Evolutionary conservation across 129 eudicot species (phyloP).

Genomic region (Flaveria bidentis): DNA sequence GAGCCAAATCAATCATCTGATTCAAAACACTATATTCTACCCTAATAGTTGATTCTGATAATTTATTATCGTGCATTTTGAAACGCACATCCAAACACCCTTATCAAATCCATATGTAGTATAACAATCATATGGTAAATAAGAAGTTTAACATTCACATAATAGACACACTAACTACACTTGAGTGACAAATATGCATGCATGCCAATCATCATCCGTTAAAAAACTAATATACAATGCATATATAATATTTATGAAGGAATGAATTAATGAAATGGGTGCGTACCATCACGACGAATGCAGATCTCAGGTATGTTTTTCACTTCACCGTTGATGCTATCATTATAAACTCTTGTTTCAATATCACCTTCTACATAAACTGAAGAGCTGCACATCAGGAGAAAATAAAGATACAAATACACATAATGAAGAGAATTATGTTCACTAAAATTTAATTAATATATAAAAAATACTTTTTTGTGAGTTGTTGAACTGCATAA

Average conservation of each 20-base stretch:
- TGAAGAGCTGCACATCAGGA: slow-evolving; percentile 70
- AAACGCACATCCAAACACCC: slow-evolving; percentile 4
- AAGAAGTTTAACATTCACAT: not conserved
- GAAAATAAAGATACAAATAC: slow-evolving; percentile 21
- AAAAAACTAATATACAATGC: not conserved
- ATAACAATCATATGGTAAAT: not conserved
- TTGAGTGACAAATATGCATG: not conserved
- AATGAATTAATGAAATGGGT: not conserved
- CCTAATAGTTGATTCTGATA: not conserved
- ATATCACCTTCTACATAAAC: slow-evolving; percentile 97
- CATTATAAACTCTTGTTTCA: slow-evolving; percentile 90
- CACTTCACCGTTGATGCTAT: slow-evolving; percentile 72
- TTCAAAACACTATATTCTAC: not conserved
- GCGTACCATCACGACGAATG: slow-evolving; percentile 89
- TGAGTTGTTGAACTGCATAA: slow-evolving; percentile 82
- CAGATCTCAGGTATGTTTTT: slow-evolving; percentile 88
- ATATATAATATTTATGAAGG: not conserved
- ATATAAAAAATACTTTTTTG: slow-evolving; percentile 56
- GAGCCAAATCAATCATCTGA: not conserved
- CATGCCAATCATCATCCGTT: not conserved
- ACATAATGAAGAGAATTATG: slow-evolving; percentile 10
- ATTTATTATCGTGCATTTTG: not conserved
- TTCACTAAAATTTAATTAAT: not conserved
- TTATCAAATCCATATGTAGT: not conserved
- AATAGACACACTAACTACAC: not conserved